Conservation (phyloP, 2,329 filamentous ascomycete genomes). For the Pseudodiploospora longispora region DNA sequence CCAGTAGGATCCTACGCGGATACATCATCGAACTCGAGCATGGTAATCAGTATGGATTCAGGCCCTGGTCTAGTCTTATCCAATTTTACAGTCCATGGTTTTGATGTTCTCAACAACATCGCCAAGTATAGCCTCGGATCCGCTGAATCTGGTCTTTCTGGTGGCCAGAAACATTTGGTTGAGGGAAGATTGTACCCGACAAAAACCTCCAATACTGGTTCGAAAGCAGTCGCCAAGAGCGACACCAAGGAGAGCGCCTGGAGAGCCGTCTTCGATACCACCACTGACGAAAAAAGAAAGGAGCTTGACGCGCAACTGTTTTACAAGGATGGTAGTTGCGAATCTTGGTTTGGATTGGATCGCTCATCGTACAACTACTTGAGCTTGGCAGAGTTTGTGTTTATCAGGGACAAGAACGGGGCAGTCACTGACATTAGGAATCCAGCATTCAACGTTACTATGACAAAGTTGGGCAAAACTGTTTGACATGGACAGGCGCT, state of each 20-base stretch:
- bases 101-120: constrained; percentile 30
- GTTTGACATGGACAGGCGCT: too few species aligned
- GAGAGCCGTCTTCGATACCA: constrained; percentile 23
- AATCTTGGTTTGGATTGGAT: constrained; percentile 24
- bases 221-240: constrained; percentile 7
- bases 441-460: too few species aligned
- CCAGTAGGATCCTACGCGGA: constrained; percentile 33
- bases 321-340: constrained; percentile 20
- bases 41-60: constrained; percentile 29
- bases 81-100: constrained; percentile 31
- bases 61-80: constrained; percentile 31
- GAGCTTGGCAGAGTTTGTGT: constrained; percentile 19
- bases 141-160: constrained; percentile 7
- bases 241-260: constrained; percentile 15
- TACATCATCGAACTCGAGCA: constrained; percentile 28
- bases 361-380: constrained; percentile 24
- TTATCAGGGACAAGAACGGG: too few species aligned
- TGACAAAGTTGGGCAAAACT: too few species aligned
- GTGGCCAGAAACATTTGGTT: constrained; percentile 8
- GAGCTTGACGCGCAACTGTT: constrained; percentile 17
- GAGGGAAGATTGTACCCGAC: constrained; percentile 23
- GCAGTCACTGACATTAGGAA: too few species aligned
- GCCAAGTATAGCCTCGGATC: constrained; percentile 16
- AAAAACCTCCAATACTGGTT: constrained; percentile 8
- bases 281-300: constrained; percentile 9